phyloP scores from a whole-genome alignment of 140 eudicot genomes.

The Senecio squalidus region DNA sequence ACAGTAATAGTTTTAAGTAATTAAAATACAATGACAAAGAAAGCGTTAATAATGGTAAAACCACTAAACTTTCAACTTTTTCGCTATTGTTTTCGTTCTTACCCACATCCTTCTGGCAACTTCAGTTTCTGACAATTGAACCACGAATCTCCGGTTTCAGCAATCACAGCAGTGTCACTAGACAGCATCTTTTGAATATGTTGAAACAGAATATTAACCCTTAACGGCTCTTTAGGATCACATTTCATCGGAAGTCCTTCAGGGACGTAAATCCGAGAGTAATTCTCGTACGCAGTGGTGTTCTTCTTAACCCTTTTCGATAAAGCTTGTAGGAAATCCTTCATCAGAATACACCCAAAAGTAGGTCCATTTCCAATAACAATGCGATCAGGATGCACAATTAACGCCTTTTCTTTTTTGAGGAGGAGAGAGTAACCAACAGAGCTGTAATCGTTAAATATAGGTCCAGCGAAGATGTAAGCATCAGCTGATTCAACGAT shows the following conservation, averaged over 20 bases:
- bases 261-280: background rate
- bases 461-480: background rate
- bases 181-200: conserved; percentile 75
- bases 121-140: conserved; percentile 73
- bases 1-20: conserved; percentile 6
- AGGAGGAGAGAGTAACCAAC: background rate
- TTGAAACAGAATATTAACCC: conserved; percentile 64
- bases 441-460: background rate
- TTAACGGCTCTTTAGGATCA: conserved; percentile 45
- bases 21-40: background rate
- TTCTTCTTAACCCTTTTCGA: background rate
- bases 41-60: background rate
- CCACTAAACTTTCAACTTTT: no score
- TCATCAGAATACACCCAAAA: background rate
- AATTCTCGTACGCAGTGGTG: background rate
- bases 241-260: conserved; percentile 33
- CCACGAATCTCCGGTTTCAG: conserved; percentile 90
- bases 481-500: conserved; percentile 6
- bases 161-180: conserved; percentile 64
- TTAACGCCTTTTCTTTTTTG: background rate
- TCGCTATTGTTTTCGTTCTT: conserved; percentile 16
- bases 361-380: conserved; percentile 5
- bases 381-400: background rate
- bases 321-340: background rate
- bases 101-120: conserved; percentile 75